Evolutionary conservation across 345 rosid genomes (phyloP), one percentile per base, ranked within the genome.

Genomic region (Brassica napus): DNA sequence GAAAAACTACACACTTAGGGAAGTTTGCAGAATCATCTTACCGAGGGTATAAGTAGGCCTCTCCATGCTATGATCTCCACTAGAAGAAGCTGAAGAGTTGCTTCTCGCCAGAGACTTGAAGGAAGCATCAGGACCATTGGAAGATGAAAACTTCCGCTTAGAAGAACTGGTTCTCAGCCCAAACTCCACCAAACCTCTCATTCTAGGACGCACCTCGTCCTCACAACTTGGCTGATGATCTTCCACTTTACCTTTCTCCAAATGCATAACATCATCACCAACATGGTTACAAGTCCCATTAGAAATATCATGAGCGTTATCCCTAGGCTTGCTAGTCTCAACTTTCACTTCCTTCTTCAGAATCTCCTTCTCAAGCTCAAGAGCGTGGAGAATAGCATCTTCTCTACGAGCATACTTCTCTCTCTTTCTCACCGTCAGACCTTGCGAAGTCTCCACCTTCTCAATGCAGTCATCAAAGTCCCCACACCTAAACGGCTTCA

Each of bases 321-420:
- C 77, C 77, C 85, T 78, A 86, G 85, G 62, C 54, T 28, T 83
- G 64, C 75, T 85, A 80, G 74, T 67, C 69, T 78, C 81, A 2
- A 75, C 59, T 67, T 85, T 86, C 60, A 84, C 92, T 85, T 88
- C 91, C 73, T 82, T 88, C 75, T 71, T 85, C 79, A 86, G 65
- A 52, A 81, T 14, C 80, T 88, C 85, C 85, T 88, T 93, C 85
- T 96, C 99, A 34, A 96, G 97, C 80, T 96, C 99, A 79, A 96
- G 97, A n/a, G 98, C 99, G 76, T 96, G 98, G 59, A 93, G 97
- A 84, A 96, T 93, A n/a, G 99, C 98, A 84, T 96, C 99, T 88
- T 96, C 99, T 71, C 98, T 84, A 49, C 99, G 97, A 64, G 99
- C 99, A 87, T 96, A 96, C 83, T 96, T 96, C 89, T 96, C 99